Conservation (phyloP, 495 filamentous ascomycete genomes). For the Aspergillus leporis region DNA sequence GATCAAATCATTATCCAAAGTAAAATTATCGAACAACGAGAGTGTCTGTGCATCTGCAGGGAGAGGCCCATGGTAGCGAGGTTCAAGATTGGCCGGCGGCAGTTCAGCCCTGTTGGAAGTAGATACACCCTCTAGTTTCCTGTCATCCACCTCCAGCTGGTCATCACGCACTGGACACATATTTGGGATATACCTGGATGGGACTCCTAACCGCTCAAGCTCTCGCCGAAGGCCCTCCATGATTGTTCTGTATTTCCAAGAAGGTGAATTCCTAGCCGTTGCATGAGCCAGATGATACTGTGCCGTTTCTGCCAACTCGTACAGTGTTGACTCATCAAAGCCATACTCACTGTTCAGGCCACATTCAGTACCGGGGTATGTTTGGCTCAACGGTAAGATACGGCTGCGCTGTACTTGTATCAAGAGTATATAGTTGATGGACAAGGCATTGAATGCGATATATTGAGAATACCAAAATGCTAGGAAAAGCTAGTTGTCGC, state of each 20-base stretch:
- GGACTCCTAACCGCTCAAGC: slow-evolving; percentile 11
- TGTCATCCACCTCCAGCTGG: too few relatives aligned
- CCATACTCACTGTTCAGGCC: background rate
- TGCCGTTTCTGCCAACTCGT: slow-evolving; percentile 23
- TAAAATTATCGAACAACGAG: slow-evolving; percentile 24
- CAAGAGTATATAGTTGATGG: slow-evolving; percentile 30
- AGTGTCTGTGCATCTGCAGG: slow-evolving; percentile 19
- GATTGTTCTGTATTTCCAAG: slow-evolving; percentile 31
- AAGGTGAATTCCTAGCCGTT: slow-evolving; percentile 28
- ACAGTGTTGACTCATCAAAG: slow-evolving; percentile 20
- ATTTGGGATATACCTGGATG: background rate
- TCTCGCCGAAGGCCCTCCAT: slow-evolving; percentile 28
- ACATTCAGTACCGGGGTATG: slow-evolving; percentile 1
- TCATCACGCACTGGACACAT: background rate
- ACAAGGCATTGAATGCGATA: slow-evolving; percentile 33
- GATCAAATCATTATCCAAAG: slow-evolving; percentile 21
- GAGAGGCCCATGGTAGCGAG: background rate
- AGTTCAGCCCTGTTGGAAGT: background rate
- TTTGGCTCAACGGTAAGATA: slow-evolving; percentile 15
- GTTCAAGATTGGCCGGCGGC: background rate
- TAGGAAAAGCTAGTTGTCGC: slow-evolving; percentile 26
- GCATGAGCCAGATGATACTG: slow-evolving; percentile 28
- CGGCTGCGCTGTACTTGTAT: slow-evolving; percentile 25
- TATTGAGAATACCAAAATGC: slow-evolving; percentile 35
- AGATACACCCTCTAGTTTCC: background rate